Conservation (phyloP, 2,329 filamentous ascomycete species). For the Verticillium albo-atrum region DNA sequence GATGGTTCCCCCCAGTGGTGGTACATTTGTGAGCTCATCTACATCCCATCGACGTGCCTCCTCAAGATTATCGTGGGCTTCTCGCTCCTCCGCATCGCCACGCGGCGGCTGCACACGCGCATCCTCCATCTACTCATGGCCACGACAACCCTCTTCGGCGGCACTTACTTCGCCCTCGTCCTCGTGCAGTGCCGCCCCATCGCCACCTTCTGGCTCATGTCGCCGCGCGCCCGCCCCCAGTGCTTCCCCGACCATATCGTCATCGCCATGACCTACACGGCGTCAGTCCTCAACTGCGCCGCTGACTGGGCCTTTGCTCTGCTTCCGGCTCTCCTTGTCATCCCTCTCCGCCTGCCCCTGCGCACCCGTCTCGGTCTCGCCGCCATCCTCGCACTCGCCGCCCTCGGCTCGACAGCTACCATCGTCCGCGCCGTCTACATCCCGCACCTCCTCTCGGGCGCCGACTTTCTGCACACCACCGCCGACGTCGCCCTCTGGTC, state of each 20-base stretch:
- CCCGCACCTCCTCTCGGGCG: slow-evolving; percentile 24
- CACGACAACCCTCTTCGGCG: slow-evolving; percentile 29
- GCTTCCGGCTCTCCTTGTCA: slow-evolving; percentile 34
- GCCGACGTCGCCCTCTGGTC: slow-evolving; percentile 40
- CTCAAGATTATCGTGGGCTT: slow-evolving; percentile 36
- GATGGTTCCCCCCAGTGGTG: slow-evolving; percentile 22
- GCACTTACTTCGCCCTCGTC: slow-evolving; percentile 35
- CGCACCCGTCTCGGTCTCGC: slow-evolving; percentile 31
- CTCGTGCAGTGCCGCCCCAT: slow-evolving; percentile 35
- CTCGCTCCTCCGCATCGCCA: slow-evolving; percentile 36
- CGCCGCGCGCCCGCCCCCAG: slow-evolving; percentile 19
- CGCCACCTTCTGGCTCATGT: slow-evolving; percentile 31
- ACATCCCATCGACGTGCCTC: slow-evolving; percentile 26
- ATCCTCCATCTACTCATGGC: slow-evolving; percentile 29
- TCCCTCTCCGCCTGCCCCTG: slow-evolving; percentile 33
- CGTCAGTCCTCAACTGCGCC: slow-evolving; percentile 31
- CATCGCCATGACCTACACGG: slow-evolving; percentile 26
- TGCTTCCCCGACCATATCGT: slow-evolving; percentile 23
- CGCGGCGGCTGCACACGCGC: slow-evolving; percentile 24
- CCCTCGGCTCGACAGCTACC: slow-evolving; percentile 29
- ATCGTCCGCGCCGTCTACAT: slow-evolving; percentile 39
- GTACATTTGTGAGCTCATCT: slow-evolving; percentile 37
- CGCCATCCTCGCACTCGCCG: slow-evolving; percentile 24
- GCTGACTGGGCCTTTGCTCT: slow-evolving; percentile 35
- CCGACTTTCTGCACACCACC: slow-evolving; percentile 36